Percentiles rank a stretch among this genome's conserved stretches.
Conservation (phyloP, 2,329 filamentous ascomycete species). For the Fusarium sp. region DNA sequence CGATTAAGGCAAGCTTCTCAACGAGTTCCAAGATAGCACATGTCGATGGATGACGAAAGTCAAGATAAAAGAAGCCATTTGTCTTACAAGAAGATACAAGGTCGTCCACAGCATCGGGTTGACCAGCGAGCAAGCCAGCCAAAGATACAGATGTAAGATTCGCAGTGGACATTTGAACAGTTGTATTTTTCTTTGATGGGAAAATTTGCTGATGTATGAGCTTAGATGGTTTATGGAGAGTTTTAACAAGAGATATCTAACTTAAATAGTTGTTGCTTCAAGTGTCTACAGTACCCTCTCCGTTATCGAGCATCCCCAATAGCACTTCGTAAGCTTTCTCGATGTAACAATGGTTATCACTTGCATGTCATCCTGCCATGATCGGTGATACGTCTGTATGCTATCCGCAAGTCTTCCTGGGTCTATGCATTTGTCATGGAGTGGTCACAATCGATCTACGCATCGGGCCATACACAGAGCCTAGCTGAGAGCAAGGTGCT, state of each 20-base stretch:
- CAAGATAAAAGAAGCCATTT: conserved; percentile 5
- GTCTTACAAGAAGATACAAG: background rate
- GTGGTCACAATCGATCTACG: background rate
- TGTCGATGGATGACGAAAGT: background rate
- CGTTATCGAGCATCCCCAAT: background rate
- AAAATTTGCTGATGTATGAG: no score
- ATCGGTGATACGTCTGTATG: no score
- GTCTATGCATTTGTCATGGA: background rate
- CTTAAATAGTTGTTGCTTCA: background rate
- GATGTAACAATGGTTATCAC: background rate
- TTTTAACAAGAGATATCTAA: background rate
- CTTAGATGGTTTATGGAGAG: background rate
- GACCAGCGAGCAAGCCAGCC: background rate
- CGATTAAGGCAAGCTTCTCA: background rate
- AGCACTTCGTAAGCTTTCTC: background rate
- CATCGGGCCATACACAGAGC: background rate
- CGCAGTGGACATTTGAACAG: background rate
- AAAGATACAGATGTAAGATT: background rate
- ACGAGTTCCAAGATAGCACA: background rate
- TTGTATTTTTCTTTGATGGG: background rate
- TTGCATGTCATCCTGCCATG: no score
- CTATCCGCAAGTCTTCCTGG: background rate
- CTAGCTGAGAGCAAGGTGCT: background rate
- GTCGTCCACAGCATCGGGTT: background rate
- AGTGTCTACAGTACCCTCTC: background rate